Base-by-base conservation (phyloP, 331 rosid species). In the Cydonia oblonga region DNA sequence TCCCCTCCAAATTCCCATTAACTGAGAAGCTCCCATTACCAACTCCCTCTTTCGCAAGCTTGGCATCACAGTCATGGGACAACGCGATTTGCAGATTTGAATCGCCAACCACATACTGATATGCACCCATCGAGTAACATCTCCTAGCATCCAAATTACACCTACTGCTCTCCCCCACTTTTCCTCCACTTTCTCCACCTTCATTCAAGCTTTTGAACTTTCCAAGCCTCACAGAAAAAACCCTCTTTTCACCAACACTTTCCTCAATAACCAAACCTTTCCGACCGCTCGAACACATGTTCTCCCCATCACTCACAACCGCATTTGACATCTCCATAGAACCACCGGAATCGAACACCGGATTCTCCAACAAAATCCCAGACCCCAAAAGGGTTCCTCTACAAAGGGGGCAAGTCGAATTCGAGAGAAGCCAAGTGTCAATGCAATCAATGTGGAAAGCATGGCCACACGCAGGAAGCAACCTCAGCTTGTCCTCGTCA, bases 351-450 rank as follows among this genome's bases (percentile, higher is more conserved):
- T 70, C 78, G 49, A 49, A 67, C 4, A 58, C 68, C 9, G 84
- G 74, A 68, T 82, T 78, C 71, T 92, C 85, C 80, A 78, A 6
- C 4, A 71, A 42, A 60, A 69, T 49, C 20, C 42, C 68, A 29
- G 84, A 62, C 33, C 61, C 66, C 22, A 81, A 72, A 63, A 87
- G 82, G 73, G 86, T 75, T 2, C 86, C 81, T 81, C 96, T 84
- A 67, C 98, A 93, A 38, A 38, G 42, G 42, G 42, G 42, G 42
- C 42, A 38, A 4, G 42, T 38, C 42, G 42, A 38, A 38, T 86
- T 89, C 16, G 98, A 87, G 11, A 90, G 87, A n/a, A 93, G 97
- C 98, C 98, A 93, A 16, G 90, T 87, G 75, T 90, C 98, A 23
- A 93, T 87, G 64, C 98, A 93, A 44, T 74, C 74, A 49, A 82